Base-by-base conservation (phyloP, 2,329 filamentous ascomycete species). In the Pseudogymnoascus verrucosus region DNA sequence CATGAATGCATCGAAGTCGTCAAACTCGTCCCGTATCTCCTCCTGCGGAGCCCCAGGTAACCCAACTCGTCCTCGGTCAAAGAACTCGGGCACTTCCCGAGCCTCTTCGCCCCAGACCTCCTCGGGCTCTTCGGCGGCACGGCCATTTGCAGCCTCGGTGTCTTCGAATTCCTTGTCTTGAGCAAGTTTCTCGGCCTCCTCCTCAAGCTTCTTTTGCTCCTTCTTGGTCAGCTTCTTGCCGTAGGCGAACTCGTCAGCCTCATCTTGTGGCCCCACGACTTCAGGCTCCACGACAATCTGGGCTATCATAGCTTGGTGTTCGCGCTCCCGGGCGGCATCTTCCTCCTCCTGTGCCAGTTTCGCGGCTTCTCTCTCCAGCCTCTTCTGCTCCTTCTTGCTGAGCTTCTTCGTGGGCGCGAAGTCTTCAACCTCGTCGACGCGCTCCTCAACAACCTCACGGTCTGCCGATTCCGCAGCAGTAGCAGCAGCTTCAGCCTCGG, bases 221-320 rank as follows among this genome's bases (percentile, higher is more conserved):
- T 62, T 66, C 26, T 67, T 66, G 12, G 28, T 66, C 61, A 51
- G 67, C 44, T 68, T 70, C 62, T 69, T 69, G 5, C 60, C 28
- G 28, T 61, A 44, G 12, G 66, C 44, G 34, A 68, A 68, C 37
- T 69, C 67, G 26, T 68, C 65, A 12, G 51, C 51, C 26, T 57
- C 51, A 7, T 57, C 26, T 14, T 57, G n/a, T 28, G 28, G n/a
- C 26, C 14, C 51, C n/a, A 4, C 16, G n/a, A 62, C 60, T 14
- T 70, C 69, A n/a, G 68, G 65, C 40, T 73, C 72, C 57, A 69
- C 65, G 2, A 66, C 64, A 28, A 68, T 28, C 3, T 71, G 66
- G 34, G 63, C 62, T 21, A 64, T 39, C 39, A 61, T 34, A 44
- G 60, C 37, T 26, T 64, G 31, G 54, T 67, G 66, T 31, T 70